Evolutionary conservation across 2,329 filamentous ascomycete genomes (phyloP), one percentile per base, ranked within the genome.

Genomic region (Fusarium nematophilum): DNA sequence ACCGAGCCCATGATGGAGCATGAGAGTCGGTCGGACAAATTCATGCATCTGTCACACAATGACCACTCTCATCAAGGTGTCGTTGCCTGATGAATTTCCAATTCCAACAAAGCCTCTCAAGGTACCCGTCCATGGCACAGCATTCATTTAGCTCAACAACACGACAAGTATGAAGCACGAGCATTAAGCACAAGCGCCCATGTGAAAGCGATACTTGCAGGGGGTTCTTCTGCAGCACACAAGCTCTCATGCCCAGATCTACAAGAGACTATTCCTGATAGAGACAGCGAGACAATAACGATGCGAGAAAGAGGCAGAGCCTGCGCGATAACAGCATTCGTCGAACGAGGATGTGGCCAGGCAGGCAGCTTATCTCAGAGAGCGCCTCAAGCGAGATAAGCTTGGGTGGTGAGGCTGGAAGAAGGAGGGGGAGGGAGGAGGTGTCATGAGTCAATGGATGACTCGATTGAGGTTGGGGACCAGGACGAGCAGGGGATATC

Each of bases 381-480:
- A 27, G 23, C 34, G 59, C 53, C 53, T 63, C 42, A 59, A 56
- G 58, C 27, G 29, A 40, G 50, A 42, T 55, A 49, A 57, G 40
- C 40, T n/a, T 17, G 34, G 27, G 26, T 26, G 27, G 48, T 45
- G 52, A 53, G 55, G 45, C 44, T 48, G n/a, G n/a, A n/a, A n/a
- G n/a, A n/a, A n/a, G n/a, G n/a, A n/a, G 38, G 45, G 37, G 42
- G 43, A 45, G 31, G 21, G 59, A 42, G 33, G 31, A 25, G 18
- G 37, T 48, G 57, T 37, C 54, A 64, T 60, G 55, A 63, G 59
- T 60, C 59, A 64, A 64, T 50, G 26, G 49, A n/a, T 63, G 54
- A 63, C 59, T 60, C 39, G 44, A 46, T 17, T 37, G n/a, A n/a
- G 39, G 46, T 27, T 29, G 29, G 42, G 53, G 57, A 60, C 55